Conservation (phyloP, 140 eudicot genomes). For the Oenanthe javanica region DNA sequence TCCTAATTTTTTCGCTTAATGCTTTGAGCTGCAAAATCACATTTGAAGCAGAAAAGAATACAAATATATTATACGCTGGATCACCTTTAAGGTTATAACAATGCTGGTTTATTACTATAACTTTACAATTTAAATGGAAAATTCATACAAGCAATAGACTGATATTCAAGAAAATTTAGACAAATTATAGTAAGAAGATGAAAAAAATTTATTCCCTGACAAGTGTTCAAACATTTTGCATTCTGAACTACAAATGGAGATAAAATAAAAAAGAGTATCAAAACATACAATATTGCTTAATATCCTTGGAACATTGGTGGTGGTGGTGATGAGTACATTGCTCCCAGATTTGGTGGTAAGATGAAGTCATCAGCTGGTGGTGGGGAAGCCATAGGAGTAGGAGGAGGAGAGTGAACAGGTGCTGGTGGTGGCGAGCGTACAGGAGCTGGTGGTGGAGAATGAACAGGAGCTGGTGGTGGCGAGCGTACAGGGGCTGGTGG, state of each 20-base stretch:
- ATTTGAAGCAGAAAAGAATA: no score
- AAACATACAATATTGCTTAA: constrained; percentile 20
- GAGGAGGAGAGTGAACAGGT: constrained; percentile 5
- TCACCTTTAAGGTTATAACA: background rate
- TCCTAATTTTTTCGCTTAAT: no score
- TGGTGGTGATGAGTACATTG: constrained; percentile 9
- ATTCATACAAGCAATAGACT: background rate
- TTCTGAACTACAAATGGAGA: constrained; percentile 18
- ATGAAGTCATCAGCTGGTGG: constrained; percentile 5
- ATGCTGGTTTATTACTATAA: background rate
- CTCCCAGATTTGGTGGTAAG: constrained; percentile 4
- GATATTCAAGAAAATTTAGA: background rate
- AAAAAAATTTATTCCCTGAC: background rate
- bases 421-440: background rate
- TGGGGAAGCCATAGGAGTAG: constrained; percentile 1
- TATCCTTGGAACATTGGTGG: constrained; percentile 41
- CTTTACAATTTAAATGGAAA: background rate
- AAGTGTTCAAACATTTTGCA: background rate
- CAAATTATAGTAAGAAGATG: background rate
- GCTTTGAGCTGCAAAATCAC: no score
- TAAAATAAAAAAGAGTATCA: constrained; percentile 6
- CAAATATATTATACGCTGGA: no score
- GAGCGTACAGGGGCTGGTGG: background rate
- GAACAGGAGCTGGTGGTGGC: background rate
- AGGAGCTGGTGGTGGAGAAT: background rate